Conservation (phyloP, 345 rosid genomes). For the Citrus maxima region DNA sequence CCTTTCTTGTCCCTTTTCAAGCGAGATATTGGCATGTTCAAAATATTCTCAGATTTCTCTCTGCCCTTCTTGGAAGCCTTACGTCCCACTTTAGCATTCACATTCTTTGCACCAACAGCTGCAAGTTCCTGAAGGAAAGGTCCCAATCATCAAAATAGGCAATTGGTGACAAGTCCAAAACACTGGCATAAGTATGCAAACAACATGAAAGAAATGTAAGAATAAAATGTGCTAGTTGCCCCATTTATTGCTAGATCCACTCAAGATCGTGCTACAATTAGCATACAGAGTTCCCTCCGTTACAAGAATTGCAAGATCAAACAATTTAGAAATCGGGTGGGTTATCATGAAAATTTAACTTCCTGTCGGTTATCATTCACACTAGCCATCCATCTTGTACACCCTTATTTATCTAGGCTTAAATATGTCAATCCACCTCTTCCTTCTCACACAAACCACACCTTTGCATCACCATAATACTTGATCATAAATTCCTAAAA, state of each 20-base stretch:
- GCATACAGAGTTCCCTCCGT: neutral
- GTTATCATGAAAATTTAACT: neutral
- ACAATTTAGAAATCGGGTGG: neutral
- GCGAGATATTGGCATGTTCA: slow-evolving; percentile 38
- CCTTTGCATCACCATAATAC: neutral
- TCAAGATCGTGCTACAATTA: neutral
- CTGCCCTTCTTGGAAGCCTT: slow-evolving; percentile 66
- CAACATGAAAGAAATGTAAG: neutral
- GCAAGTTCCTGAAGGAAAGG: slow-evolving; percentile 62
- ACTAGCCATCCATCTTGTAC: neutral
- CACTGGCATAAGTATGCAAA: neutral
- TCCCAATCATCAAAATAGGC: slow-evolving; percentile 11
- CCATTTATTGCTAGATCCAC: neutral
- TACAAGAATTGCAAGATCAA: neutral
- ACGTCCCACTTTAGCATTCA: slow-evolving; percentile 60
- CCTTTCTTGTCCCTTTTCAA: slow-evolving; percentile 49
- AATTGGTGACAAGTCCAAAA: neutral
- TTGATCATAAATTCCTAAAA: neutral
- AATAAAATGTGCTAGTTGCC: neutral
- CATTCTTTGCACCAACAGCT: slow-evolving; percentile 71
- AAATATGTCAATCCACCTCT: neutral
- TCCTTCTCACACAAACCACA: neutral
- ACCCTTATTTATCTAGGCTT: neutral
- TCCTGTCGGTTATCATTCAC: neutral
- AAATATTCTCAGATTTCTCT: slow-evolving; percentile 33